Base-by-base conservation (phyloP, 2,329 filamentous ascomycete genomes). In the Chaetothyriales sp. region DNA sequence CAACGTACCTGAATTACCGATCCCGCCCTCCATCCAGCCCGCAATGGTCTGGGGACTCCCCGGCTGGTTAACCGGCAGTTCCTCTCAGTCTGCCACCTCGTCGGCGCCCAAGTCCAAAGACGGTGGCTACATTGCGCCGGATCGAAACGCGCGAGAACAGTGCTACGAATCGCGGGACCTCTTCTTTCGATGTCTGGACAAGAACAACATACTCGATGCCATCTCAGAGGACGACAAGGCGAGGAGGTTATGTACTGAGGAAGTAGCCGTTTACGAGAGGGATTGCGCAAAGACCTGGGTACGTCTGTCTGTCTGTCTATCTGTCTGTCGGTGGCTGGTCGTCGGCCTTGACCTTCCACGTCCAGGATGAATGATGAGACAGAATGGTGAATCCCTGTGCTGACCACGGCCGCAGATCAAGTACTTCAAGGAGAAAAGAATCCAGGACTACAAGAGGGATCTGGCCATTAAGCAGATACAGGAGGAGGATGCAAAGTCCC, bases 351-450 rank as follows among this genome's bases (percentile, higher is more conserved):
- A n/a, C n/a, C n/a, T n/a, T n/a, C n/a, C n/a, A n/a, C n/a, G n/a
- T n/a, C n/a, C n/a, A n/a, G n/a, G n/a, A n/a, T n/a, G n/a, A n/a
- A n/a, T n/a, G n/a, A n/a, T n/a, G n/a, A 32, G 32, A 15, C 3
- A 22, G 12, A 19, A 18, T 50, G 47, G 51, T 47, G 44, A 18
- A 49, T 43, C 20, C 4, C 42, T 44, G 44, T 18, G 12, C 28
- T 32, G 28, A 32, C 32, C 3, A 39, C 2, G 32, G 15, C 10
- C 32, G 49, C 60, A 92, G 86, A 85, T 95, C 54, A 87, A 88
- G 69, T 96, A 98, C 69, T 98, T 98, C 71, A 95, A 96, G 74
- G 89, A 95, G 69, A 84, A 88, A 70, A 77, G 92, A 62, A 86
- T 96, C 36, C 90, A 93, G 70, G 92, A 98, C 60, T 77, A 85